phyloP scores from a whole-genome alignment of 2,329 filamentous ascomycete species.

The Ceratocystis variospora region DNA sequence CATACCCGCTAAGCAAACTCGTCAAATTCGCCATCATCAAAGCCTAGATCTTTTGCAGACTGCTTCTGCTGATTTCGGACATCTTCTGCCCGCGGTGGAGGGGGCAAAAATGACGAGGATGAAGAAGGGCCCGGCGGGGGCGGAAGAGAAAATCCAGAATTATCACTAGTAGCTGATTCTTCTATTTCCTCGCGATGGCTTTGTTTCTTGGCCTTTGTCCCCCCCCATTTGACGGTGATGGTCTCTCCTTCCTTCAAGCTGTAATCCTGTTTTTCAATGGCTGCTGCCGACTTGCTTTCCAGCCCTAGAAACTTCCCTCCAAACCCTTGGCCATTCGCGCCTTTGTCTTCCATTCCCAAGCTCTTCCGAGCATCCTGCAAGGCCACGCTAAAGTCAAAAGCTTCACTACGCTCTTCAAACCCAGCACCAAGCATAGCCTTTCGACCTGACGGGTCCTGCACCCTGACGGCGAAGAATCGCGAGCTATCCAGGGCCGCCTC shows the following conservation, averaged over 20 bases:
- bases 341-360: conserved; percentile 42
- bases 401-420: conserved; percentile 74
- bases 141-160: conserved; percentile 38
- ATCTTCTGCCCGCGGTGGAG: conserved; percentile 50
- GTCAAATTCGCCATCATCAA: conserved; percentile 79
- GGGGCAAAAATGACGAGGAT: conserved; percentile 40
- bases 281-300: conserved; percentile 28
- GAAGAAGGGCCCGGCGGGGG: conserved; percentile 41
- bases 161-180: conserved; percentile 23
- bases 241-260: conserved; percentile 83
- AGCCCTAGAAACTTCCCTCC: conserved; percentile 25
- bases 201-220: conserved; percentile 32
- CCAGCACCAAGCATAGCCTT: conserved; percentile 74
- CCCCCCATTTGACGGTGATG: conserved; percentile 48
- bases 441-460: conserved; percentile 59
- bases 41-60: conserved; percentile 54
- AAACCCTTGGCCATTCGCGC: background rate
- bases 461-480: conserved; percentile 72
- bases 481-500: conserved; percentile 67
- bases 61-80: conserved; percentile 47
- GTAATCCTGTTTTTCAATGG: conserved; percentile 54
- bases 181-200: conserved; percentile 19
- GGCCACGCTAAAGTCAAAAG: conserved; percentile 72
- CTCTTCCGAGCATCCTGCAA: conserved; percentile 65
- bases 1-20: conserved; percentile 47